Base-by-base conservation (phyloP, 1,139 yeast species). In the Tardiomyces blankii region DNA sequence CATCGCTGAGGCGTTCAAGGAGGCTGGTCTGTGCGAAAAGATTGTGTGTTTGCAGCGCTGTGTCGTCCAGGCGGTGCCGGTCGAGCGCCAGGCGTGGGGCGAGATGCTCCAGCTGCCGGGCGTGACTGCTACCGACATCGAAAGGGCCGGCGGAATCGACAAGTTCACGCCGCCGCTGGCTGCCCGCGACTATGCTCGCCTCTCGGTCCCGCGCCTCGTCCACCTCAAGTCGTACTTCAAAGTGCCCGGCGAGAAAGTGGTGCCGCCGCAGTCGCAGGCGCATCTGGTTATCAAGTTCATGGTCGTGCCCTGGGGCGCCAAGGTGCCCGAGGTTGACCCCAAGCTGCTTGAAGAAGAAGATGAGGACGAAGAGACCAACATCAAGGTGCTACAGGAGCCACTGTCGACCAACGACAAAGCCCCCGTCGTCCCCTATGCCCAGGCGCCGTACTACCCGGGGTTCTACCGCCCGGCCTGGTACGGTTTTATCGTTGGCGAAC, bases 171-270 rank as follows among this genome's bases (percentile, higher is more conserved):
- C 32, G 25, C 16, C 16, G n/a, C 8, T 47, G 48, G 42, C 46
- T 48, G 46, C 42, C 18, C 40, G 43, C 13, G 39, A 38, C 70
- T 81, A 43, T 12, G 74, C 81, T 47, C 95, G 93, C 2, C 61
- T 73, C 6, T 69, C 72, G 44, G 77, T 87, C 40, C 96, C 97
- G 40, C 67, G 72, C 42, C 66, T 91, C 48, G 79, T 84, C 55
- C 69, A 89, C 18, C 54, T 88, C 40, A 78, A 77, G 45, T 81
- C 95, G 42, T 78, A 75, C 48, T 87, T 89, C 65, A 75, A 77
- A 52, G 96, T 89, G 40, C 94, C 96, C 2, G 98, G 97, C 38
- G 97, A 89, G 67, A 64, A 68, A 25, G 69, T 72, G 33, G 83
- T 91, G 12, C 77, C 95, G 2, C 94, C 96, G 33, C 64, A 68